Evolutionary conservation across 306 rosid genomes (phyloP).

Genomic region (Inga leiocalycina): DNA sequence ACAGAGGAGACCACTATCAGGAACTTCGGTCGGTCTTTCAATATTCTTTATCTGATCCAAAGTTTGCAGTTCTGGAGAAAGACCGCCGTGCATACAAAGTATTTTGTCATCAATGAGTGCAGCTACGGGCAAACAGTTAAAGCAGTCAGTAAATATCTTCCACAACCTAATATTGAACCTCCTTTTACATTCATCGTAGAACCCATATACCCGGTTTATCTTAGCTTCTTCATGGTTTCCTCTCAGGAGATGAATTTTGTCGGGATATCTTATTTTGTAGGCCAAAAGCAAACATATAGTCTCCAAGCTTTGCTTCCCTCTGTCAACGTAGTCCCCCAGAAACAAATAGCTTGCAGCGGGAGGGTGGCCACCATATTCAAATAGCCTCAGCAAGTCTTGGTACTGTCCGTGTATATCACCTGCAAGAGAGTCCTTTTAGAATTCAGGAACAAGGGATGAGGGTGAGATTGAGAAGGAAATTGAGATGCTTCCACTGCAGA

Average conservation of each 20-base stretch:
- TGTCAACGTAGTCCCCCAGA: slow-evolving; percentile 85
- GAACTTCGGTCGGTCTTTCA: slow-evolving; percentile 73
- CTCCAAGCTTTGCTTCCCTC: slow-evolving; percentile 94
- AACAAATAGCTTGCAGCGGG: slow-evolving; percentile 79
- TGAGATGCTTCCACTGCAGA: slow-evolving; percentile 16
- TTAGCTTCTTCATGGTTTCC: slow-evolving; percentile 95
- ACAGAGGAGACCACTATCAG: slow-evolving; percentile 75
- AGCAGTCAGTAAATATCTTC: slow-evolving; percentile 86
- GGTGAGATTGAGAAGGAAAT: slow-evolving; percentile 16
- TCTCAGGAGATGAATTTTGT: slow-evolving; percentile 63
- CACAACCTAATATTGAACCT: slow-evolving; percentile 84
- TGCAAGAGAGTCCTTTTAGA: slow-evolving; percentile 44
- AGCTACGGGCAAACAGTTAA: slow-evolving; percentile 85
- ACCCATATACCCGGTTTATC: slow-evolving; percentile 84
- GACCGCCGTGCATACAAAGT: slow-evolving; percentile 87
- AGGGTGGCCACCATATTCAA: slow-evolving; percentile 76
- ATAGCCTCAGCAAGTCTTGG: slow-evolving; percentile 72
- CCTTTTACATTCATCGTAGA: slow-evolving; percentile 89
- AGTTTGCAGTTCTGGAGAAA: slow-evolving; percentile 72
- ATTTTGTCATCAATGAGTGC: slow-evolving; percentile 75
- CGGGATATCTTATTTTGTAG: slow-evolving; percentile 77
- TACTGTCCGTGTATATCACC: slow-evolving; percentile 94
- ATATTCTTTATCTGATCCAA: slow-evolving; percentile 70
- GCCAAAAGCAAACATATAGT: slow-evolving; percentile 86
- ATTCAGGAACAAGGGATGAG: slow-evolving; percentile 26